phyloP scores from a whole-genome alignment of 2,329 filamentous ascomycete genomes.

The Aspergillus floridensis region DNA sequence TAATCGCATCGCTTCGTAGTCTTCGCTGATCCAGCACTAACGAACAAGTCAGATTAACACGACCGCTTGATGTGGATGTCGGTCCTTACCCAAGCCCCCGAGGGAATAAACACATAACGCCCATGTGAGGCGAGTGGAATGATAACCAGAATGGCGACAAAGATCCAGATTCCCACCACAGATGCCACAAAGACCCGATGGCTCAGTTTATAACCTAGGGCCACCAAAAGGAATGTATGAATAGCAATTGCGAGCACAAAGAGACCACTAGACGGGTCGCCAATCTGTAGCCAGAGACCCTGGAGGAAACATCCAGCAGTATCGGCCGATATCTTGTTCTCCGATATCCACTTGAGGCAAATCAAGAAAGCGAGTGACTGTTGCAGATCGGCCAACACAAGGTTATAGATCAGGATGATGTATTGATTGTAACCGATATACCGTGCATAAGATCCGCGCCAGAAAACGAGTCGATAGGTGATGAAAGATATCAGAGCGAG shows the following conservation, averaged over 20 bases:
- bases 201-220: slow-evolving; percentile 47
- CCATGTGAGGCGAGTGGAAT: slow-evolving; percentile 46
- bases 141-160: slow-evolving; percentile 47
- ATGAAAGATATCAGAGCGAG: slow-evolving; percentile 47
- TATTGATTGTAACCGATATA: slow-evolving; percentile 57
- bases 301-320: slow-evolving; percentile 50
- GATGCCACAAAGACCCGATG: slow-evolving; percentile 45
- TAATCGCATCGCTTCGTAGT: slow-evolving; percentile 47
- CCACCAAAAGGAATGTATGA: slow-evolving; percentile 53
- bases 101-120: slow-evolving; percentile 46
- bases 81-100: slow-evolving; percentile 47
- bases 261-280: slow-evolving; percentile 53
- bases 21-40: slow-evolving; percentile 38
- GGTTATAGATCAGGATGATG: slow-evolving; percentile 54
- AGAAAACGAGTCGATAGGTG: slow-evolving; percentile 52
- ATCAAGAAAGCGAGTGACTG: slow-evolving; percentile 52
- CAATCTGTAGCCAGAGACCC: slow-evolving; percentile 52
- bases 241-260: slow-evolving; percentile 55
- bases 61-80: not conserved
- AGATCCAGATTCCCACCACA: slow-evolving; percentile 48
- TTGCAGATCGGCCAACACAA: slow-evolving; percentile 53
- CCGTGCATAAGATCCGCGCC: slow-evolving; percentile 47
- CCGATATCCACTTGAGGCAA: slow-evolving; percentile 47
- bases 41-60: not conserved
- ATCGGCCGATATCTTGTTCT: slow-evolving; percentile 45